Evolutionary conservation across 2,329 filamentous ascomycete species (phyloP).

Genomic region (Colletotrichum incanum): DNA sequence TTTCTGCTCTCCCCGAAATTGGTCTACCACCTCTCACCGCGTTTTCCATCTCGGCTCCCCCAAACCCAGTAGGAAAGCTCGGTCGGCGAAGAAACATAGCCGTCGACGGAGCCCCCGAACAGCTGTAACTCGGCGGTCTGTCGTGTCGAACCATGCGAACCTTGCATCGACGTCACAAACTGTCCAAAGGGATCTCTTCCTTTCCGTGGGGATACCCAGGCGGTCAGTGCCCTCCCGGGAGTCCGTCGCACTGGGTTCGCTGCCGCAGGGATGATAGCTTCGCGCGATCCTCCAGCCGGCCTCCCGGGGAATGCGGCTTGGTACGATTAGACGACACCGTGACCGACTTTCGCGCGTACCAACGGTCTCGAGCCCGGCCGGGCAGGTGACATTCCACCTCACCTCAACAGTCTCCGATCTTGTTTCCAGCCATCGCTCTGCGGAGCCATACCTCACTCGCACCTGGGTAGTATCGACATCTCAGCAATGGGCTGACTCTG

Average conservation of each 20-base stretch:
- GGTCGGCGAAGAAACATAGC: conserved; percentile 12
- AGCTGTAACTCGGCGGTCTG: conserved; percentile 20
- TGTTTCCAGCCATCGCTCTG: conserved; percentile 1
- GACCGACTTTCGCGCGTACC: background rate
- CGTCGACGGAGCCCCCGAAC: conserved; percentile 19
- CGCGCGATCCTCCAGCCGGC: conserved; percentile 17
- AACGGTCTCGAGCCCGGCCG: background rate
- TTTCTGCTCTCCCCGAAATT: conserved; percentile 22
- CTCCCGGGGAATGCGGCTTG: conserved; percentile 37
- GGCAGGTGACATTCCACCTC: conserved; percentile 12
- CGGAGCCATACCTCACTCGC: background rate
- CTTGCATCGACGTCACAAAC: conserved; percentile 22
- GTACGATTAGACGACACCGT: conserved; percentile 12
- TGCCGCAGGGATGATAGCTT: conserved; percentile 37
- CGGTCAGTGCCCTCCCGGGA: conserved; percentile 35
- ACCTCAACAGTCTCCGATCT: conserved; percentile 1
- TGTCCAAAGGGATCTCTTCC: conserved; percentile 37
- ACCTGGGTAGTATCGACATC: conserved; percentile 1
- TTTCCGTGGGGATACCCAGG: conserved; percentile 25
- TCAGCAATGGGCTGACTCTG: conserved; percentile 5
- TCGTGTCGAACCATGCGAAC: conserved; percentile 11
- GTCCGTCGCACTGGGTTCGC: conserved; percentile 20
- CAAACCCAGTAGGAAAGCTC: conserved; percentile 10
- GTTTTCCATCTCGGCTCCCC: conserved; percentile 15
- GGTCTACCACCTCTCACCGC: background rate